phyloP scores from a whole-genome alignment of 495 filamentous ascomycete species.

The Aspergillus cavernicola region DNA sequence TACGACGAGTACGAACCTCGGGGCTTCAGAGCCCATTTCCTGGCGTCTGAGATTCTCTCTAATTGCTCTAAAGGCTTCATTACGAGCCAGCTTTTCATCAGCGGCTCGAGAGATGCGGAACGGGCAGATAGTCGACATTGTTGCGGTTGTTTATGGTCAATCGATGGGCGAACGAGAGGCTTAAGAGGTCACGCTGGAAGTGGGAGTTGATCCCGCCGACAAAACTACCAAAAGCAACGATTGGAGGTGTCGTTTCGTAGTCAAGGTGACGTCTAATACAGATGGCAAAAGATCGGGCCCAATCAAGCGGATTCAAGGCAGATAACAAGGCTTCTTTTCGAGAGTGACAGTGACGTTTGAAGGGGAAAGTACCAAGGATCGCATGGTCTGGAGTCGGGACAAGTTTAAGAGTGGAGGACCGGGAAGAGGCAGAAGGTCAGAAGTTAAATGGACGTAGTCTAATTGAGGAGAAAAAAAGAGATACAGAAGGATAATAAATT shows the following conservation, averaged over 20 bases:
- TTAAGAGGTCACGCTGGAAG: background rate
- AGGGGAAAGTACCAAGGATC: slow-evolving; percentile 19
- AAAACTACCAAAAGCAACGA: background rate
- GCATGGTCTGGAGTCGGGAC: slow-evolving; percentile 23
- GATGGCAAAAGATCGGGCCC: slow-evolving; percentile 7
- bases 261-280: slow-evolving; percentile 17
- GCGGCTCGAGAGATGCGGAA: slow-evolving; percentile 44
- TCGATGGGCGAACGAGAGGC: background rate
- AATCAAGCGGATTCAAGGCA: slow-evolving; percentile 10
- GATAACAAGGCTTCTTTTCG: slow-evolving; percentile 12
- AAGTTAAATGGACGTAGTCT: slow-evolving; percentile 2
- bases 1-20: slow-evolving; percentile 21
- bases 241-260: background rate
- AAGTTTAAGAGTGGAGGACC: background rate
- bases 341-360: slow-evolving; percentile 5
- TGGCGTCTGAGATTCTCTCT: slow-evolving; percentile 43
- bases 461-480: too few species aligned
- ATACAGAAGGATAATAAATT: too few species aligned
- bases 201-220: background rate
- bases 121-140: slow-evolving; percentile 39
- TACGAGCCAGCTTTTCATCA: slow-evolving; percentile 33
- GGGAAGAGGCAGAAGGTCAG: background rate
- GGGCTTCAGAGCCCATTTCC: slow-evolving; percentile 36
- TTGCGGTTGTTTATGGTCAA: background rate
- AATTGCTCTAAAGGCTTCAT: slow-evolving; percentile 43